Evolutionary conservation across 2,329 filamentous ascomycete genomes (phyloP).

Genomic region (Dactylonectria estremocensis): DNA sequence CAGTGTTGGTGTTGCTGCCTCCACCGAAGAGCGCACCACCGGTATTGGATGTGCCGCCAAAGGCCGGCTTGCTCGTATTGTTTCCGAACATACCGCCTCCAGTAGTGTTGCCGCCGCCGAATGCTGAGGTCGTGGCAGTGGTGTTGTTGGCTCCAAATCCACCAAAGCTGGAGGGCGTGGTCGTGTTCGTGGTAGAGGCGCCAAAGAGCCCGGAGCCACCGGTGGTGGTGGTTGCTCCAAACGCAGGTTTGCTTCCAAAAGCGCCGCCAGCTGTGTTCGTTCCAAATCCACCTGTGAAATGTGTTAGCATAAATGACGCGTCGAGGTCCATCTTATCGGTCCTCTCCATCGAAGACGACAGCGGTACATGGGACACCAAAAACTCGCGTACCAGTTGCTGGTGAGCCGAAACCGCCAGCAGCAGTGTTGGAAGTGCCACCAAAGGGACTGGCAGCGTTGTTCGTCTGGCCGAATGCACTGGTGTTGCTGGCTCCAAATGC

Average conservation of each 20-base stretch:
- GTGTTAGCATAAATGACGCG: constrained; percentile 39
- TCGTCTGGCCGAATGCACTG: constrained; percentile 61
- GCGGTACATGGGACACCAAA: constrained; percentile 31
- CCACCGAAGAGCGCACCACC: constrained; percentile 64
- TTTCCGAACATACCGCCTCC: constrained; percentile 69
- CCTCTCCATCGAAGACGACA: constrained; percentile 39
- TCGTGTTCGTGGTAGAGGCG: constrained; percentile 55
- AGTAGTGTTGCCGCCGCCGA: constrained; percentile 55
- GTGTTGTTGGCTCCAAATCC: constrained; percentile 58
- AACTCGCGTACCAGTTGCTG: constrained; percentile 52
- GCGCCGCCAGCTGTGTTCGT: constrained; percentile 52
- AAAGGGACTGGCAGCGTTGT: constrained; percentile 60
- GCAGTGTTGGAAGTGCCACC: constrained; percentile 55
- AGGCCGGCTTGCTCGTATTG: constrained; percentile 63
- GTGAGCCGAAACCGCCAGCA: constrained; percentile 55
- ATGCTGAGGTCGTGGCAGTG: constrained; percentile 55
- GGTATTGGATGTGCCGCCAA: constrained; percentile 61
- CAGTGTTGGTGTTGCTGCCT: constrained; percentile 39
- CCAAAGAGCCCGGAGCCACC: constrained; percentile 64
- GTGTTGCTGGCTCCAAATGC: constrained; percentile 55
- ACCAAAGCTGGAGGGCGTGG: constrained; percentile 57
- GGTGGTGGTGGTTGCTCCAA: constrained; percentile 62
- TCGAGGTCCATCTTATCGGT: constrained; percentile 23
- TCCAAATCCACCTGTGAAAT: constrained; percentile 55
- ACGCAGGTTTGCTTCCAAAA: constrained; percentile 66